A percentile compares a stretch with the other conserved stretches of the same genome.
Evolutionary conservation across 2,329 filamentous ascomycete species (phyloP).

Genomic region (Gnomoniopsis smithogilvyi): DNA sequence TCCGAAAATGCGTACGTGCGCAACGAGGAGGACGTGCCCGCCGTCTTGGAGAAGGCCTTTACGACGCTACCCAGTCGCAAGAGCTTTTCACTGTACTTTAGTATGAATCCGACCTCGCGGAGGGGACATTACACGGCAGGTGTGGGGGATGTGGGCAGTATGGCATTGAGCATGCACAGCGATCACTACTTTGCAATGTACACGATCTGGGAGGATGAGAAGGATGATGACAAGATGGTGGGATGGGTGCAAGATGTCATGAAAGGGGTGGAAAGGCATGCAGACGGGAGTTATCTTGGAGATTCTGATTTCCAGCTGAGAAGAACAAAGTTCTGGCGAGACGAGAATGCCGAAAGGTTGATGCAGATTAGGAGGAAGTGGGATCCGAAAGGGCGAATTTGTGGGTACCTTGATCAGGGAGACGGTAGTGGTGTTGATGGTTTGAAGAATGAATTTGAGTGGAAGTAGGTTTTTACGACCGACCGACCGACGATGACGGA

Average conservation of each 20-base stretch:
- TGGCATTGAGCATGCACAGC: constrained; percentile 52
- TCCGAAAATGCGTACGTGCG: constrained; percentile 48
- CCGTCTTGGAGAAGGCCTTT: constrained; percentile 43
- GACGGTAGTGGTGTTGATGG: constrained; percentile 40
- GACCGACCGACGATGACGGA: too few species aligned
- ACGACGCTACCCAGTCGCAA: constrained; percentile 43
- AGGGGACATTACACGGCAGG: constrained; percentile 23
- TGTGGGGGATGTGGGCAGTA: constrained; percentile 22
- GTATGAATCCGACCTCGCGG: constrained; percentile 46
- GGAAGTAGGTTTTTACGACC: constrained; percentile 18
- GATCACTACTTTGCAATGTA: constrained; percentile 57
- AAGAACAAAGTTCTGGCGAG: constrained; percentile 45
- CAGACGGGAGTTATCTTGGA: constrained; percentile 50
- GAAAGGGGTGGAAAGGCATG: constrained; percentile 34
- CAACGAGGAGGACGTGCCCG: constrained; percentile 41
- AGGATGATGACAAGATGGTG: constrained; percentile 41
- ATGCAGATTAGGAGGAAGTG: constrained; percentile 40
- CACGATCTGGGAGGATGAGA: constrained; percentile 43
- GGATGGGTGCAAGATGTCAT: constrained; percentile 43
- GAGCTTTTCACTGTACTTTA: constrained; percentile 46
- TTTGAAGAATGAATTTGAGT: constrained; percentile 39
- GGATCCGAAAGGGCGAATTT: constrained; percentile 39
- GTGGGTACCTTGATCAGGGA: constrained; percentile 42
- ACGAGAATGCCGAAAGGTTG: constrained; percentile 36
- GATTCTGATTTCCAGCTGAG: constrained; percentile 51